Percentiles rank a stretch among this genome's conserved stretches.
Conservation (phyloP, 2,329 filamentous ascomycete genomes). For the Paecilomyces sp. region DNA sequence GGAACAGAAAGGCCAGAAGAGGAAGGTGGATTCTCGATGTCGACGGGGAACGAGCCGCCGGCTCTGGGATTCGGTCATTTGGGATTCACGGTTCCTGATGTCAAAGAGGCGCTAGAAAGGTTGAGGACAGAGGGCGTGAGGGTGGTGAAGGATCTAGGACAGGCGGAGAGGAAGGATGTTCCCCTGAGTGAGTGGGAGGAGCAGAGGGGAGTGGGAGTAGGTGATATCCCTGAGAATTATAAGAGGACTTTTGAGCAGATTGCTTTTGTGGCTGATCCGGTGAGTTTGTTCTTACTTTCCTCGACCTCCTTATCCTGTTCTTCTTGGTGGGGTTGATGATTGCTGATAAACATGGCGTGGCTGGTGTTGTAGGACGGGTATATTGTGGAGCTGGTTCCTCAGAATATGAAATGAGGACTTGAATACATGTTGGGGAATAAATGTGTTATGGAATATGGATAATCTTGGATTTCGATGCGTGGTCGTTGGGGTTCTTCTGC, state of each 20-base stretch:
- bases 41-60: slow-evolving; percentile 27
- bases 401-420: not conserved
- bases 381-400: not conserved
- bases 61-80: slow-evolving; percentile 31
- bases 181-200: slow-evolving; percentile 29
- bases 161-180: slow-evolving; percentile 18
- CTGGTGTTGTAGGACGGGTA: not conserved
- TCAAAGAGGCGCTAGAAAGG: slow-evolving; percentile 20
- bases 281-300: slow-evolving; percentile 12
- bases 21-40: slow-evolving; percentile 11
- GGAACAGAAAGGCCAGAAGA: slow-evolving; percentile 20
- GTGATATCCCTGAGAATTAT: slow-evolving; percentile 27
- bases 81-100: slow-evolving; percentile 33
- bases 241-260: slow-evolving; percentile 27
- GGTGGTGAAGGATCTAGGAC: slow-evolving; percentile 29
- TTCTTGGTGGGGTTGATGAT: not conserved
- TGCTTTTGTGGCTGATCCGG: slow-evolving; percentile 33
- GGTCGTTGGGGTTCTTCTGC: no score
- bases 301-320: no score
- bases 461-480: no score
- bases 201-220: slow-evolving; percentile 21
- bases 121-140: slow-evolving; percentile 21
- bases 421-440: not conserved
- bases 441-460: no score
- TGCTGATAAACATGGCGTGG: not conserved